phyloP scores from a whole-genome alignment of 225 moss, liverwort and hornwort species.

The Sphagnum tenellum region DNA sequence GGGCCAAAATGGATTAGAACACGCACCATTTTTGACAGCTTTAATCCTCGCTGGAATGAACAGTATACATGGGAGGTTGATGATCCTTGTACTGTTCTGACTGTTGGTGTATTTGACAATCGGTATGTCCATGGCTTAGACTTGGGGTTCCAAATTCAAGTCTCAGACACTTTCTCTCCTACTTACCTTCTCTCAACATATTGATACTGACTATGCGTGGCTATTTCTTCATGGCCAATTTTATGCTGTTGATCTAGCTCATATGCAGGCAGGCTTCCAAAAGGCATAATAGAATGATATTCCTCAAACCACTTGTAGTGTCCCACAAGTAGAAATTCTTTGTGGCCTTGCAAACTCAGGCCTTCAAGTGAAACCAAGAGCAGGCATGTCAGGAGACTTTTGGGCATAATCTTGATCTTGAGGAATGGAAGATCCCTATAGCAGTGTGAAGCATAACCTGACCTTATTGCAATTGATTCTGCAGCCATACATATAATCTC shows the following conservation, averaged over 20 bases:
- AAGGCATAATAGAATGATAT: background rate
- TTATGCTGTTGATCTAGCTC: background rate
- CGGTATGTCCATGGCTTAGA: conserved; percentile 25
- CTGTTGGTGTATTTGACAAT: conserved; percentile 88
- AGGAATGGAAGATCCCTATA: too few species aligned
- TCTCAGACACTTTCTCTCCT: background rate
- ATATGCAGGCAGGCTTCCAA: background rate
- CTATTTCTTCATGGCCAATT: background rate
- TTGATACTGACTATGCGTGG: background rate
- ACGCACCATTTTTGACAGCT: conserved; percentile 75
- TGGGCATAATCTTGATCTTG: too few species aligned
- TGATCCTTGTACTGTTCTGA: conserved; percentile 87
- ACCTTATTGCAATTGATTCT: background rate
- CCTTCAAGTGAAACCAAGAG: too few species aligned
- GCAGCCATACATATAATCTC: conserved; percentile 50
- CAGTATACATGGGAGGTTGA: conserved; percentile 98
- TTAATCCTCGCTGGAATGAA: conserved; percentile 90
- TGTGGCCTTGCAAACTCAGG: too few species aligned
- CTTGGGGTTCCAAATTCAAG: background rate
- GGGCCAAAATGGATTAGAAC: conserved; percentile 92
- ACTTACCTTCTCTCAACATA: background rate
- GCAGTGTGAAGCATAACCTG: too few species aligned
- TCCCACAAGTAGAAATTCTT: background rate
- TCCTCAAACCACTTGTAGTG: background rate
- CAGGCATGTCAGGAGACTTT: too few species aligned